Conservation (phyloP, 345 rosid species). For the Garcia nutans region DNA sequence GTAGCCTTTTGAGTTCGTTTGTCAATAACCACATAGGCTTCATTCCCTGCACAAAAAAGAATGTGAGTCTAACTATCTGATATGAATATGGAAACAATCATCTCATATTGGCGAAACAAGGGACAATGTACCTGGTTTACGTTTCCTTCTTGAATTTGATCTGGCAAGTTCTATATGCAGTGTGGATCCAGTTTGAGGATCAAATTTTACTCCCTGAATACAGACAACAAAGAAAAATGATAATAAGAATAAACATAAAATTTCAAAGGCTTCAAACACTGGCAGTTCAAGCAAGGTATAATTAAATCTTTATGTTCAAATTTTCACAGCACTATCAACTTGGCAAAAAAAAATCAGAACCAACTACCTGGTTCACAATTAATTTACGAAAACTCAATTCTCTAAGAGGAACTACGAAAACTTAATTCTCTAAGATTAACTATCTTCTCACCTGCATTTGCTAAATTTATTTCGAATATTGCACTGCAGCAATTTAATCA, state of each 20-base stretch:
- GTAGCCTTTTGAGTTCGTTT: conserved; percentile 49
- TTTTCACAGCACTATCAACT: not conserved
- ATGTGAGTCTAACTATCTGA: conserved; percentile 3
- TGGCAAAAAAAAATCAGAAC: not conserved
- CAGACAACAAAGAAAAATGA: conserved; percentile 14
- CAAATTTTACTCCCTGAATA: conserved; percentile 76
- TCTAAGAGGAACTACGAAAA: too few species aligned
- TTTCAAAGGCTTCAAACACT: conserved; percentile 9
- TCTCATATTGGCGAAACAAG: not conserved
- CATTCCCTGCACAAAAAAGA: conserved; percentile 45
- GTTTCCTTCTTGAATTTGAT: conserved; percentile 79
- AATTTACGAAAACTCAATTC: not conserved
- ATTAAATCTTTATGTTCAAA: not conserved
- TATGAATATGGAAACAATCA: not conserved
- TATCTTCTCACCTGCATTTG: not conserved
- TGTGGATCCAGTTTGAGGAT: conserved; percentile 70
- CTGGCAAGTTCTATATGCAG: conserved; percentile 85
- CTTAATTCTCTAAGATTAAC: too few species aligned
- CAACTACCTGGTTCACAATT: not conserved
- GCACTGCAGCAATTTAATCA: not conserved
- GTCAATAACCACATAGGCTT: conserved; percentile 82
- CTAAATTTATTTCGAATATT: not conserved
- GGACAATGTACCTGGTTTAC: conserved; percentile 49
- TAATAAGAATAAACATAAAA: not conserved
- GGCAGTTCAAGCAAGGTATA: not conserved